phyloP scores from a whole-genome alignment of 106 monocot genomes.

The Dioscorea alata region DNA sequence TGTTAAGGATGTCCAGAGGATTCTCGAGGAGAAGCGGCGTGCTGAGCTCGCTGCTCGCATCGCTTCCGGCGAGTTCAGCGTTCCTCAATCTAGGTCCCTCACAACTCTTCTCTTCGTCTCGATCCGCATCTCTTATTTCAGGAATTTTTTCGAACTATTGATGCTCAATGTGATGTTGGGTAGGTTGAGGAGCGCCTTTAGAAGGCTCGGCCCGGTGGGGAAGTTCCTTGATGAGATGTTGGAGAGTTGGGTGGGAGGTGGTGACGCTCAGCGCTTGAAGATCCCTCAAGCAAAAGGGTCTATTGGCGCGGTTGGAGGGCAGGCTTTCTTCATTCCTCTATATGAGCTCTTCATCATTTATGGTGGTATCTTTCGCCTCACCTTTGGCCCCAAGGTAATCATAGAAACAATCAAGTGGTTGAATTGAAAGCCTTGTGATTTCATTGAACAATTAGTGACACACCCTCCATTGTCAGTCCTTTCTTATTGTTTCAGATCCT shows the following conservation, averaged over 20 bases:
- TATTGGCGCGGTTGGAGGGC: constrained; percentile 35
- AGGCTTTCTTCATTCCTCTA: constrained; percentile 83
- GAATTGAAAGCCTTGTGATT: too few species aligned
- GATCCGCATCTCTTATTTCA: background rate
- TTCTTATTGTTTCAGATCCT: constrained; percentile 91
- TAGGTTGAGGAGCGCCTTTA: constrained; percentile 21
- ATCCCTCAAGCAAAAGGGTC: constrained; percentile 81
- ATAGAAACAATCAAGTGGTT: too few species aligned
- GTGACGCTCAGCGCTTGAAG: constrained; percentile 11
- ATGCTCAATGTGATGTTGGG: background rate
- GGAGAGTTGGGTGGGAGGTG: constrained; percentile 1
- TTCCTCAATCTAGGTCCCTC: constrained; percentile 38
- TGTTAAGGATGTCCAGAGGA: constrained; percentile 45
- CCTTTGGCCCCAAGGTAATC: constrained; percentile 80
- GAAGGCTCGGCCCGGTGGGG: constrained; percentile 41
- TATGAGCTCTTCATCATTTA: constrained; percentile 87
- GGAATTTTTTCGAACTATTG: background rate
- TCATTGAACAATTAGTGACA: too few species aligned
- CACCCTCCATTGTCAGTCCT: constrained; percentile 43
- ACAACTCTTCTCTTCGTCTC: too few species aligned
- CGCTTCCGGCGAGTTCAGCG: constrained; percentile 92
- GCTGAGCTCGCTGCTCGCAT: constrained; percentile 71
- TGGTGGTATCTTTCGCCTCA: constrained; percentile 93
- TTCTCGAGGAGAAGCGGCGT: constrained; percentile 62
- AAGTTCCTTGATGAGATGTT: constrained; percentile 34